Evolutionary conservation across 345 rosid genomes (phyloP).

Genomic region (Eucalyptus virginea): DNA sequence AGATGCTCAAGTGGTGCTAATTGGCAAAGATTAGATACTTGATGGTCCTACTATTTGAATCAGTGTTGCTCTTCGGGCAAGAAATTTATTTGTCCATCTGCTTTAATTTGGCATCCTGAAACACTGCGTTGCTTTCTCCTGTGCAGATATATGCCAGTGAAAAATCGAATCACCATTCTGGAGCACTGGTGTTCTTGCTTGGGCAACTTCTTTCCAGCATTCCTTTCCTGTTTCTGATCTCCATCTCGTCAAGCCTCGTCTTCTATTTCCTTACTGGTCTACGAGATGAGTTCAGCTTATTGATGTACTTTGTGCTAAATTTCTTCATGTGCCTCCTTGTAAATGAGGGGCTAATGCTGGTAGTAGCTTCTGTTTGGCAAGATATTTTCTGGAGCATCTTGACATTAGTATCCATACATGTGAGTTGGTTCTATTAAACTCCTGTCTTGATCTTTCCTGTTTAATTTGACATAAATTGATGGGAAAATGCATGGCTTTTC

Average conservation of each 20-base stretch:
- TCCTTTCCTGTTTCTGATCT: conserved; percentile 90
- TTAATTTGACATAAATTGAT: not conserved
- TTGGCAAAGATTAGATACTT: not conserved
- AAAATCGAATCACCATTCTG: conserved; percentile 83
- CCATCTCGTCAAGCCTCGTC: conserved; percentile 92
- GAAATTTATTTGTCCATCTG: not conserved
- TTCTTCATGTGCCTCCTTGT: conserved; percentile 84
- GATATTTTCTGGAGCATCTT: conserved; percentile 73
- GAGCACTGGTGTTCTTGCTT: conserved; percentile 75
- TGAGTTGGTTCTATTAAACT: conserved; percentile 22
- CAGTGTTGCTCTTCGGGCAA: not conserved
- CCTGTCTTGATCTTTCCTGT: not conserved
- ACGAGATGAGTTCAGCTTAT: conserved; percentile 79
- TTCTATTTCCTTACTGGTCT: conserved; percentile 90
- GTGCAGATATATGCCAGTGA: conserved; percentile 74
- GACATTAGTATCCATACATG: conserved; percentile 50
- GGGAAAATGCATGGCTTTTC: not conserved
- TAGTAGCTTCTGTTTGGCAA: conserved; percentile 54
- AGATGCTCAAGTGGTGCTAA: not conserved
- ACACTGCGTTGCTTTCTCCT: not conserved
- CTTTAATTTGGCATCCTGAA: not conserved
- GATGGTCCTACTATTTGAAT: not conserved
- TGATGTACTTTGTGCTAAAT: conserved; percentile 98
- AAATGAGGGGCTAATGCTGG: conserved; percentile 84
- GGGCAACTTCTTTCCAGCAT: conserved; percentile 95